Evolutionary conservation across 306 rosid genomes (phyloP).

Genomic region (Vigna hirtella): DNA sequence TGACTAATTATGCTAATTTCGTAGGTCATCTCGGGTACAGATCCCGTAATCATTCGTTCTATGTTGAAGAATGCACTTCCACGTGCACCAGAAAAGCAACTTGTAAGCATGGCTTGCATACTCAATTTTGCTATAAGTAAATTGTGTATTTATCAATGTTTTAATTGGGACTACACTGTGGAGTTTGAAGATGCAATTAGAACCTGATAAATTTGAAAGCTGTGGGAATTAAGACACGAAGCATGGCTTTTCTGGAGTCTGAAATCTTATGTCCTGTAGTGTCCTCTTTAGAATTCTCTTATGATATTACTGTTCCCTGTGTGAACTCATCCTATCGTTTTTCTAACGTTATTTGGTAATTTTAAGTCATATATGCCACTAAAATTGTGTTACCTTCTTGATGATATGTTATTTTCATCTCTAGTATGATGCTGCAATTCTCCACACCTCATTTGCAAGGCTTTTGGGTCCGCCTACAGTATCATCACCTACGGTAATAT

Average conservation of each 20-base stretch:
- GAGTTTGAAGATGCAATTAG: conserved; percentile 12
- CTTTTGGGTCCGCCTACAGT: conserved; percentile 82
- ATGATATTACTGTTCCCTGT: conserved; percentile 13
- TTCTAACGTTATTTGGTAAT: conserved; percentile 15
- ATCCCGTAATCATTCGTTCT: conserved; percentile 82
- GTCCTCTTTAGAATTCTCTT: conserved; percentile 1
- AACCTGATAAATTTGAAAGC: conserved; percentile 29
- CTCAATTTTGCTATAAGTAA: conserved; percentile 14
- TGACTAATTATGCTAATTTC: conserved; percentile 30
- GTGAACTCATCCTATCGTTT: background rate
- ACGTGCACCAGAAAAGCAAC: conserved; percentile 90
- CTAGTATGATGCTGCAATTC: conserved; percentile 94
- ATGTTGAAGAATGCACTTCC: conserved; percentile 81
- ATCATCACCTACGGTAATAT: conserved; percentile 51
- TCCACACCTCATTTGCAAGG: conserved; percentile 96
- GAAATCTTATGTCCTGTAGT: conserved; percentile 8
- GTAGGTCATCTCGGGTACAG: conserved; percentile 89
- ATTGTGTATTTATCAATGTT: background rate
- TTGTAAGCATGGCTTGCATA: conserved; percentile 59
- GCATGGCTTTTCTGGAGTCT: conserved; percentile 33
- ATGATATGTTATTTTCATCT: conserved; percentile 46
- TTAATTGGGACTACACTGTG: conserved; percentile 26
- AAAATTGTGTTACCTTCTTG: conserved; percentile 31
- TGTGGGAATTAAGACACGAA: background rate
- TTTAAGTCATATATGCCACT: conserved; percentile 13